Conservation (phyloP, 495 filamentous ascomycete species). For the Neurospora africana region DNA sequence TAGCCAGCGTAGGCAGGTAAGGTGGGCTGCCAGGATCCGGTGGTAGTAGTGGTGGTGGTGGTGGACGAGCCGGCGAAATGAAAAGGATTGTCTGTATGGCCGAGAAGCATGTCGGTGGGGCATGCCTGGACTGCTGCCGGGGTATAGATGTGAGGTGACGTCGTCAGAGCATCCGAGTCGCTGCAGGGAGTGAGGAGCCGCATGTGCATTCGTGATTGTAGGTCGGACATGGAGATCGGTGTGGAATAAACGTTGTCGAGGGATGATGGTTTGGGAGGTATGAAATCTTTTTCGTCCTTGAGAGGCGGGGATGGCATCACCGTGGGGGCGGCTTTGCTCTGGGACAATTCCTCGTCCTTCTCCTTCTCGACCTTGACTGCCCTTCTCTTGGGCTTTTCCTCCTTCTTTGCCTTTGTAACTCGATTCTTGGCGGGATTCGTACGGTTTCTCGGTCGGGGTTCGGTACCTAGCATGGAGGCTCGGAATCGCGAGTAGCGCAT, state of each 20-base stretch:
- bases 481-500: conserved; percentile 69
- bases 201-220: conserved; percentile 14
- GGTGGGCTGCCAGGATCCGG: conserved; percentile 4
- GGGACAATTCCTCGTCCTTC: conserved; percentile 15
- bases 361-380: conserved; percentile 14
- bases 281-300: not conserved
- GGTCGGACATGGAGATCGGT: conserved; percentile 2
- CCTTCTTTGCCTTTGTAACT: conserved; percentile 32
- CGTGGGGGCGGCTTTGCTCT: not conserved
- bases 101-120: conserved; percentile 15
- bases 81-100: conserved; percentile 10
- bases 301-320: not conserved
- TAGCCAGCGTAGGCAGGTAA: conserved; percentile 9
- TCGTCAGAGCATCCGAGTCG: conserved; percentile 29
- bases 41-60: conserved; percentile 6
- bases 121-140: conserved; percentile 11
- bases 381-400: not conserved
- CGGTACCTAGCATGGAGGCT: conserved; percentile 28
- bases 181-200: conserved; percentile 34
- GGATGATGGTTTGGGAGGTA: conserved; percentile 3
- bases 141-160: conserved; percentile 10
- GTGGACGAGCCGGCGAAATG: conserved; percentile 12
- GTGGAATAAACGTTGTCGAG: conserved; percentile 2
- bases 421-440: conserved; percentile 21
- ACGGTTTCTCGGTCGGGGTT: conserved; percentile 32